A percentile compares a stretch with the other conserved stretches of the same genome.
Conservation (phyloP, 768 basidiomycete genomes). For the Coprinopsis strossmayeri region DNA sequence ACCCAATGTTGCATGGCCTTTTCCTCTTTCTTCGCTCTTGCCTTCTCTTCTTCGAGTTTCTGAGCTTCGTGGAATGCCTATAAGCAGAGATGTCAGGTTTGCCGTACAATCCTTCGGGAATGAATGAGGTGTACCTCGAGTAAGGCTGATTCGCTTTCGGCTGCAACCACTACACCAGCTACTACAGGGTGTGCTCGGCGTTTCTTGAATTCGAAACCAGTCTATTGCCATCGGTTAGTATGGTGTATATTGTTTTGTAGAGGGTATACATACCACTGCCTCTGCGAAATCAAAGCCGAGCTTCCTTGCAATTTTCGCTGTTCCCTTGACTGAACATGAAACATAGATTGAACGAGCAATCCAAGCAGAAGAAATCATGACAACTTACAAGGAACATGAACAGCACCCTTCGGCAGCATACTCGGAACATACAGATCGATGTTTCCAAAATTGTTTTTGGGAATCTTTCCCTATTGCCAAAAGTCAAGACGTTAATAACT, state of each 20-base stretch:
- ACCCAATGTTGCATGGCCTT: constrained; percentile 84
- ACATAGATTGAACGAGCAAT: neutral
- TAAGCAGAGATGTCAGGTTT: neutral
- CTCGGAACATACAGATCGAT: constrained; percentile 93
- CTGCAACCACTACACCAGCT: constrained; percentile 81
- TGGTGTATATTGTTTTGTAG: constrained; percentile 3
- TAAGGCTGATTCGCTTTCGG: constrained; percentile 66
- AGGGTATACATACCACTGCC: constrained; percentile 69
- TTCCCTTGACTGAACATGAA: constrained; percentile 61
- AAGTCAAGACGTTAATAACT: too few relatives aligned
- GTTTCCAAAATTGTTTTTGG: constrained; percentile 95
- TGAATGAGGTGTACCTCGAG: constrained; percentile 72
- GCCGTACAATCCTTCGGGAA: neutral
- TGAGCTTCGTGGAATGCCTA: constrained; percentile 87
- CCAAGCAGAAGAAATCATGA: neutral
- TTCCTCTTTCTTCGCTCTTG: constrained; percentile 68
- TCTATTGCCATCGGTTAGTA: too few relatives aligned
- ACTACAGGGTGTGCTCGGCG: constrained; percentile 81
- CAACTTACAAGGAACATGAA: constrained; percentile 83
- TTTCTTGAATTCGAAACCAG: constrained; percentile 95
- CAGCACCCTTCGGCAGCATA: constrained; percentile 87
- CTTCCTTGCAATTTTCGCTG: constrained; percentile 81
- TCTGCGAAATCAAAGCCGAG: constrained; percentile 90
- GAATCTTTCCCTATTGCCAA: constrained; percentile 88
- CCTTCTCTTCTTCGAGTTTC: constrained; percentile 70